A percentile compares a stretch with the other conserved stretches of the same genome.
Evolutionary conservation across 345 rosid genomes (phyloP).

Genomic region (Populus pruinosa): DNA sequence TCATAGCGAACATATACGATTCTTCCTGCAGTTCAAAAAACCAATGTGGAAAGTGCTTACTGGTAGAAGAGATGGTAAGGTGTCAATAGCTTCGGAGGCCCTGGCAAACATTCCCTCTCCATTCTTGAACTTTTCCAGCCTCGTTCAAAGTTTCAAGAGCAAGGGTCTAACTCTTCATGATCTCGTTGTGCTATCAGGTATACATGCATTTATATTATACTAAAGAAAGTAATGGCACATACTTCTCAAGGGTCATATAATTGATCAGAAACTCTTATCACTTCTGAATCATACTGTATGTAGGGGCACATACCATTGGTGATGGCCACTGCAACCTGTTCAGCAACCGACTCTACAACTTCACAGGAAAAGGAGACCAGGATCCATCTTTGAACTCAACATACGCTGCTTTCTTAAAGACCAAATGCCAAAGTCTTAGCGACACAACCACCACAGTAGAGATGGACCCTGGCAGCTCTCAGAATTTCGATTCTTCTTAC

Average conservation of each 20-base stretch:
- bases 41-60: conserved; percentile 57
- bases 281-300: background rate
- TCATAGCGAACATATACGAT: background rate
- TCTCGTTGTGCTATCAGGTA: conserved; percentile 62
- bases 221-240: background rate
- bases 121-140: conserved; percentile 35
- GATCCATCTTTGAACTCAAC: conserved; percentile 45
- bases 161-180: conserved; percentile 50
- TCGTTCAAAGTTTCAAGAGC: conserved; percentile 20
- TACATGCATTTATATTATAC: background rate
- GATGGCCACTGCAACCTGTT: conserved; percentile 40
- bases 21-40: conserved; percentile 27
- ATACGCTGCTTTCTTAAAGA: conserved; percentile 37
- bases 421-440: conserved; percentile 27
- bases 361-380: conserved; percentile 50
- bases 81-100: conserved; percentile 36
- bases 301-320: conserved; percentile 61
- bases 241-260: background rate
- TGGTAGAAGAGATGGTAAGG: conserved; percentile 58
- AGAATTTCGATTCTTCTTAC: conserved; percentile 42
- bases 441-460: conserved; percentile 27
- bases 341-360: conserved; percentile 53
- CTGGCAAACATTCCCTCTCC: conserved; percentile 47
- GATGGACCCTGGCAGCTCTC: conserved; percentile 50
- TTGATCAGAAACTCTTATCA: background rate